Evolutionary conservation across 192 early-diverging fungal genomes (phyloP), one percentile per base, ranked within the genome.

Genomic region (Entomortierella lignicola): DNA sequence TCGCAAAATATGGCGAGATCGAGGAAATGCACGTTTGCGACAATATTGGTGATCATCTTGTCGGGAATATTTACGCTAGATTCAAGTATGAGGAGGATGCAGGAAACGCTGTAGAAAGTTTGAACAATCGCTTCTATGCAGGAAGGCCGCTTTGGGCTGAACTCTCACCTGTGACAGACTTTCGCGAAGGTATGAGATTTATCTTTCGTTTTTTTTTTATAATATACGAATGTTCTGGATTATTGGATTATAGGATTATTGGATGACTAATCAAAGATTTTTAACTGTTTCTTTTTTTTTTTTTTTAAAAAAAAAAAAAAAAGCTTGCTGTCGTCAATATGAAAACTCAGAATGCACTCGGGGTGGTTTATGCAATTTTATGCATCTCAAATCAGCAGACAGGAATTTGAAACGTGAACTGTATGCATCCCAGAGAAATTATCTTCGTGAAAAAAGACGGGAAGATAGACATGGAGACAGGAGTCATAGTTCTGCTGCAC

Each of bases 351-450:
- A 97, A 81, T 99, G 98, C 85, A 95, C 91, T 71, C 92, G 97
- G 17, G 96, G 96, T 29, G 97, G 97, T 10, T 92, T 96, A 68
- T 99, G 98, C 86, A 99, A 98, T 84, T 99, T 99, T 86, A 98
- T 99, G 98, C 98, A 99, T 85, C 85, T 99, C 44, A 94, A 96
- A 65, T 87, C 91, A 55, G 94, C 96, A 8, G 87, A 91, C n/a
- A 85, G 92, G 53, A 72, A 84, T 48, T 77, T 99, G 57, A 88
- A 89, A 64, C 86, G 91, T 70, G 94, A 95, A n/a, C 82, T 99
- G 30, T 92, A 87, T 66, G 94, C 92, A 21, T 92, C 92, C 50
- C 98, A 99, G 47, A 52, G 85, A 55, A 54, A 83, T 34, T 84
- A 82, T 29, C 60, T 82, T 41, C 72, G 85, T 41, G 88, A 89